Conservation (phyloP, 257 asterid species). For the Cinchona pubescens region DNA sequence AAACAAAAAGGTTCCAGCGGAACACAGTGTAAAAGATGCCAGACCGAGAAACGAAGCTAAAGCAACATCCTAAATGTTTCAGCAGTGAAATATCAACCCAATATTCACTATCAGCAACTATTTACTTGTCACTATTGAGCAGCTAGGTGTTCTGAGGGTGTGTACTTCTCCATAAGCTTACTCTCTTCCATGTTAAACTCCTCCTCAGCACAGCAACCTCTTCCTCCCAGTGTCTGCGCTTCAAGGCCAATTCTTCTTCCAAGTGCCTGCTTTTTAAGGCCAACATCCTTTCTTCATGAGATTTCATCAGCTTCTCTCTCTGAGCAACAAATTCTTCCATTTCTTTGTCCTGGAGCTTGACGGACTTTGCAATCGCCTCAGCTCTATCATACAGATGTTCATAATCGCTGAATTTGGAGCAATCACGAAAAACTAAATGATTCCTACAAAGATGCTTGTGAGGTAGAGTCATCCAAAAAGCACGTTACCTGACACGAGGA, state of each 20-base stretch:
- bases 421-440: not conserved
- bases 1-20: not conserved
- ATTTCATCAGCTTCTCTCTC: constrained; percentile 35
- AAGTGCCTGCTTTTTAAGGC: constrained; percentile 33
- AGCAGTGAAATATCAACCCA: not conserved
- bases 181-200: constrained; percentile 34
- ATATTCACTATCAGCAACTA: not conserved
- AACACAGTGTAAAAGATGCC: not conserved
- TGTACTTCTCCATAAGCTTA: constrained; percentile 36
- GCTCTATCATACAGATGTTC: constrained; percentile 29
- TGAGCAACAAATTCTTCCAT: constrained; percentile 32
- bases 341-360: constrained; percentile 42
- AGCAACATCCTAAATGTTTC: not conserved
- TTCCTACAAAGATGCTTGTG: not conserved
- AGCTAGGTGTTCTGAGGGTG: not conserved
- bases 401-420: not conserved
- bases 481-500: constrained; percentile 43
- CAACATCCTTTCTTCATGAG: constrained; percentile 32
- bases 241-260: constrained; percentile 31
- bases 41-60: not conserved
- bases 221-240: constrained; percentile 40
- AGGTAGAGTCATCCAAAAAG: not conserved
- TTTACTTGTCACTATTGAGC: not conserved
- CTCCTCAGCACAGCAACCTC: constrained; percentile 41
- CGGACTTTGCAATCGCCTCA: constrained; percentile 35